Base-by-base conservation (phyloP, 2,329 filamentous ascomycete genomes). In the Pochonia chlamydosporia region DNA sequence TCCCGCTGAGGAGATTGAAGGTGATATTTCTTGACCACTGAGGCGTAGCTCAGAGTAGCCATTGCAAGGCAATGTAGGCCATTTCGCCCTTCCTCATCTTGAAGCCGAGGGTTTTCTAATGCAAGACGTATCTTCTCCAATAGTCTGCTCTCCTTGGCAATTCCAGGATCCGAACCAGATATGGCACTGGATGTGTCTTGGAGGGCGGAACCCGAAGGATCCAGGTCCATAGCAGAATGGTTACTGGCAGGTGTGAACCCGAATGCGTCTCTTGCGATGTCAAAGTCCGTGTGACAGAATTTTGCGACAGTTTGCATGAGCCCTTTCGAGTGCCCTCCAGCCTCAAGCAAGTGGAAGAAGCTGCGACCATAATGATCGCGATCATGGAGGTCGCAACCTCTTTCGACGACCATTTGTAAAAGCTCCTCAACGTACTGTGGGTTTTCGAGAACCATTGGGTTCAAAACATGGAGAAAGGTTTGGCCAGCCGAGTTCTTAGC, bases 11-110 rank as follows among this genome's bases (percentile, higher is more conserved):
- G 1, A 54, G 58, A 7, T 59, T 56, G 54, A n/a, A 58, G 46
- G 4, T 48, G 42, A 20, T 59, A 51, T 42, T 67, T 68, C 44
- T 65, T 62, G 13, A 64, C 58, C 9, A 72, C 59, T 20, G 64
- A 67, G 4, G 62, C 59, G 26, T 61, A 46, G 52, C 70, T 69
- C 1, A 80, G 60, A n/a, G 71, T 70, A 6, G 73, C 75, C 49
- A 74, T 71, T 3, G 78, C 78, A n/a, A 82, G 70, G 50, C 76
- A 79, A 53, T 82, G 78, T 14, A 82, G 64, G 8, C 72, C 77
- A 50, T 82, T 82, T 20, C 76, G 72, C 5, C 78, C 78, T 5
- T 70, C 59, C 36, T 66, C 30, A 40, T 65, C 59, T 36, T 68
- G 60, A 1, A 53, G 28, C 0, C 10, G 20, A 0, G 61, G 60